Evolutionary conservation across 1,139 yeast genomes (phyloP), one percentile per base, ranked within the genome.

Genomic region (Pichia cactophila): DNA sequence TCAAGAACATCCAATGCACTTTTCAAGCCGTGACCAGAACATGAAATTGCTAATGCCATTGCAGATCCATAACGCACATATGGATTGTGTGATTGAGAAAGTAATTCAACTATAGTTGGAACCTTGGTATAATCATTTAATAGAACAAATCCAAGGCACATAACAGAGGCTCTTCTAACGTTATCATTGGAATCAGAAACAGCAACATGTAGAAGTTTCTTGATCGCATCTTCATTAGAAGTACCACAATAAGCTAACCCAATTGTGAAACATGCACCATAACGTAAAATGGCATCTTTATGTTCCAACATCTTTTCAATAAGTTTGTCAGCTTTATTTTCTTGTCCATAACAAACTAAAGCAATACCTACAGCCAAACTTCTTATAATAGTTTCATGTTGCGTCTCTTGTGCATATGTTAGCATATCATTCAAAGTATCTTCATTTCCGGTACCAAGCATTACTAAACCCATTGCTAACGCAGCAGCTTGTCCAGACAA

Each of bases 31-130:
- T 95, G 85, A 48, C 98, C 98, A 31, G 97, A 97, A 73, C 97
- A 90, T 3, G 97, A 82, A 53, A 94, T 86, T 69, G 97, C 98
- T 57, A 92, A 76, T 0, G 99, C 98, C 81, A 92, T 74, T 3
- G 97, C 96, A 41, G 97, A 86, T 70, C 99, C 99, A 65, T 94
- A 92, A 69, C 99, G 86, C 33, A 94, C 98, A 65, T 94, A 97
- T 16, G 98, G 96, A 65, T 92, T 94, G 68, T 92, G 97, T 1
- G 96, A 87, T 68, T 90, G 96, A 1, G 96, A 81, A 60, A 94
- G 75, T 55, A 92, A 75, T 66, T 90, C 96, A 38, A 92, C 97
- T 71, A 94, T 86, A 61, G 95, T 86, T 53, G 98, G 98, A 35
- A 94, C 92, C 0, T 96, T 89, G 33, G 92, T 83, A 66, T 88